A percentile compares a stretch with the other conserved stretches of the same genome.
phyloP scores from a whole-genome alignment of 2,329 filamentous ascomycete species.

The Chrysosphaeria jannelii region DNA sequence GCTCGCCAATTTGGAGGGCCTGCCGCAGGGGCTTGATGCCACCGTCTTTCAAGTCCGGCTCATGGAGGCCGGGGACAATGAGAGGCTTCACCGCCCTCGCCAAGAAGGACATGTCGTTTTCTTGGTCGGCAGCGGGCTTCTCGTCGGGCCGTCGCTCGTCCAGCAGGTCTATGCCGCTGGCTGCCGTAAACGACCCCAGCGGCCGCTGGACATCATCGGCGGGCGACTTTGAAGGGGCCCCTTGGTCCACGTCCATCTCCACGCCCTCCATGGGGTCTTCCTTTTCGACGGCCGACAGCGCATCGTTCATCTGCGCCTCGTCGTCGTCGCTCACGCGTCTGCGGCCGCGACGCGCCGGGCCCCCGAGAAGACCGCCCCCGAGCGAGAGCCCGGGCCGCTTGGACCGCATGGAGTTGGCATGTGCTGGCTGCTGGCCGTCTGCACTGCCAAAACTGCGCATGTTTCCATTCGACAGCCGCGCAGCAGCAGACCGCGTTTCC shows the following conservation, averaged over 20 bases:
- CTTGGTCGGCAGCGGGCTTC: slow-evolving; percentile 43
- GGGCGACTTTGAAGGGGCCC: neutral
- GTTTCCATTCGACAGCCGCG: slow-evolving; percentile 12
- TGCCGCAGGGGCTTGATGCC: slow-evolving; percentile 14
- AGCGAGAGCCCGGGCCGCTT: slow-evolving; percentile 44
- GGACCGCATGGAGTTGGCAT: slow-evolving; percentile 45
- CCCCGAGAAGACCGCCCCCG: slow-evolving; percentile 49
- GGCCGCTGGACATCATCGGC: too few relatives aligned
- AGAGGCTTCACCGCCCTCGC: slow-evolving; percentile 26
- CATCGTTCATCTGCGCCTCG: slow-evolving; percentile 10
- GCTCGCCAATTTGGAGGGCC: slow-evolving; percentile 1
- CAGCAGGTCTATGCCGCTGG: too few relatives aligned
- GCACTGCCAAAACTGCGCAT: slow-evolving; percentile 3
- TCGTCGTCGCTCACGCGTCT: slow-evolving; percentile 37
- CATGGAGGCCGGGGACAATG: slow-evolving; percentile 11
- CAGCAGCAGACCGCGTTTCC: slow-evolving; percentile 18
- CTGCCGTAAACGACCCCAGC: too few relatives aligned
- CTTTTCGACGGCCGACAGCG: slow-evolving; percentile 8
- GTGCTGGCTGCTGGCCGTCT: slow-evolving; percentile 23
- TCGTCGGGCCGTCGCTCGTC: slow-evolving; percentile 12
- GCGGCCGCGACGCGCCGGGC: slow-evolving; percentile 46
- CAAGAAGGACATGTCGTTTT: slow-evolving; percentile 51
- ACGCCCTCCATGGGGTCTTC: slow-evolving; percentile 12
- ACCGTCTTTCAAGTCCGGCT: slow-evolving; percentile 14
- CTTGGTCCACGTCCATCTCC: slow-evolving; percentile 10